Conservation (phyloP, 345 rosid species). For the Euclidium syriacum region DNA sequence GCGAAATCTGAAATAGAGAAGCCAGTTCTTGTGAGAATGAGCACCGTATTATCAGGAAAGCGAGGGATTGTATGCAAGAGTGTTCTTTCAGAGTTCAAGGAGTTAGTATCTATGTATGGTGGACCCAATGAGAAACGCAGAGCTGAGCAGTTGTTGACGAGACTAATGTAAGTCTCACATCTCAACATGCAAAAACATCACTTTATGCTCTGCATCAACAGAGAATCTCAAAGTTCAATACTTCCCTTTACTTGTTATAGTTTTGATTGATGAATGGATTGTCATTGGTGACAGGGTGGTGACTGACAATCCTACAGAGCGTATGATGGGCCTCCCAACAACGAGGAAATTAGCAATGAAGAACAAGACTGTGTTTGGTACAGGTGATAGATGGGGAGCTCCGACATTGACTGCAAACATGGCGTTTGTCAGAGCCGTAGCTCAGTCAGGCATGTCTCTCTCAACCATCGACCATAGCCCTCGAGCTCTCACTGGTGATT, state of each 20-base stretch:
- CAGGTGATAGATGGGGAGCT: conserved; percentile 77
- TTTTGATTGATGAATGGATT: background rate
- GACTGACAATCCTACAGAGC: conserved; percentile 70
- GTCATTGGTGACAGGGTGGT: conserved; percentile 50
- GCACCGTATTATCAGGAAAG: conserved; percentile 37
- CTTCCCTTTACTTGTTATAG: background rate
- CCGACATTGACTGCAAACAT: conserved; percentile 86
- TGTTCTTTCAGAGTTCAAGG: conserved; percentile 59
- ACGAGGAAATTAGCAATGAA: conserved; percentile 85
- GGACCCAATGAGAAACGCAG: conserved; percentile 73
- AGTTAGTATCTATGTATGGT: conserved; percentile 61
- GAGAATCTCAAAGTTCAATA: background rate
- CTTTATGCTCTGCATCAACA: background rate
- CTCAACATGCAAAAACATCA: background rate
- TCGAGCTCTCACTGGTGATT: conserved; percentile 76
- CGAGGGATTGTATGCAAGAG: conserved; percentile 58
- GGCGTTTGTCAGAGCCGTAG: conserved; percentile 85
- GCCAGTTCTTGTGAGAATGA: conserved; percentile 49
- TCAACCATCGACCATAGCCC: conserved; percentile 69
- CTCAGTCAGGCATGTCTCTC: conserved; percentile 90
- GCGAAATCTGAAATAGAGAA: conserved; percentile 58
- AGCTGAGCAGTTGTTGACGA: conserved; percentile 52
- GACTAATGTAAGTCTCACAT: conserved; percentile 50
- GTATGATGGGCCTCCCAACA: conserved; percentile 66
- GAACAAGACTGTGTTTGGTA: conserved; percentile 81